Conservation (phyloP, 169 alveolate genomes). For the Plasmodium berghei region DNA sequence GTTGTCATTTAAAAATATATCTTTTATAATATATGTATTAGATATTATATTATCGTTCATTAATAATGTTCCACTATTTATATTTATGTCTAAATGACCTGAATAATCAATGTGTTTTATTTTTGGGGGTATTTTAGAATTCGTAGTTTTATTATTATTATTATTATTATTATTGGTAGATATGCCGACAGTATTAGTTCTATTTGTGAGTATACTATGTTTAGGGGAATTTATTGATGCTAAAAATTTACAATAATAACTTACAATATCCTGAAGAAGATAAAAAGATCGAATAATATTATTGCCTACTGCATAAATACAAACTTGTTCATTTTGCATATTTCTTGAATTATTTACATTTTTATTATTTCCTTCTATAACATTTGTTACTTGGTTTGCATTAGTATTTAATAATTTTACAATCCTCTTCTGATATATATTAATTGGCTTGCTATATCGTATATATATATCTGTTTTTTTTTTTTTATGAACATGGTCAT, state of each 20-base stretch:
- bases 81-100: background rate
- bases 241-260: conserved; percentile 23
- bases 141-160: background rate
- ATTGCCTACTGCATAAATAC: conserved; percentile 43
- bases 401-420: conserved; percentile 19
- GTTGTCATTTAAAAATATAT: conserved; percentile 23
- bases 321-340: background rate
- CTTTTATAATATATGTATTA: conserved; percentile 15
- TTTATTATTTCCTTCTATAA: conserved; percentile 53
- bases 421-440: conserved; percentile 22
- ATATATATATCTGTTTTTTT: conserved; percentile 38
- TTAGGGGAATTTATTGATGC: background rate
- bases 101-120: background rate
- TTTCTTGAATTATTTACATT: background rate
- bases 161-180: background rate
- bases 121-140: too few relatives aligned
- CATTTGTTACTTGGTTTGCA: conserved; percentile 7
- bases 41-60: conserved; percentile 40
- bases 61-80: conserved; percentile 15
- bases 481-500: conserved; percentile 17
- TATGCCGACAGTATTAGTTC: background rate
- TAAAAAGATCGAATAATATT: conserved; percentile 45
- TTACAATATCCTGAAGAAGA: conserved; percentile 32
- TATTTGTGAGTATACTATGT: background rate
- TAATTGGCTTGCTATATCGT: conserved; percentile 20